phyloP scores from a whole-genome alignment of 176 grass and related monocot genomes.

The Miscanthus lutarioriparius region DNA sequence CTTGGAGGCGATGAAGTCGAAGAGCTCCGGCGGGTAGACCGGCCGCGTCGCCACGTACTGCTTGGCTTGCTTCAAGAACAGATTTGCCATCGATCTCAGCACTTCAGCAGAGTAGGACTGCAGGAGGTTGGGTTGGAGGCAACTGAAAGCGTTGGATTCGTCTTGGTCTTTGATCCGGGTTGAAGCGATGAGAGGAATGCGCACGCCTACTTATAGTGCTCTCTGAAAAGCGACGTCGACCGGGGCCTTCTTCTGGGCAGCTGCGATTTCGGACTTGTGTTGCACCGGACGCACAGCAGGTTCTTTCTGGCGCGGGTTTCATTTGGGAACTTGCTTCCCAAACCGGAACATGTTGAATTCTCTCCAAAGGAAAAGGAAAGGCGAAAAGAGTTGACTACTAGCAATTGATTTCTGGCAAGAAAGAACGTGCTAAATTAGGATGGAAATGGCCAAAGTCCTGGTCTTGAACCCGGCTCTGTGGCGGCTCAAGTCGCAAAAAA shows the following conservation, averaged over 20 bases:
- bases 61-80: conserved; percentile 86
- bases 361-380: not conserved
- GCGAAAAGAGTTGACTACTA: too few relatives aligned
- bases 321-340: not conserved
- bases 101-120: not conserved
- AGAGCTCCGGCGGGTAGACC: conserved; percentile 74
- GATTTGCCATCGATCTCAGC: conserved; percentile 55
- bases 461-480: too few relatives aligned
- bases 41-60: conserved; percentile 72
- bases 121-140: not conserved
- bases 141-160: not conserved
- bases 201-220: not conserved
- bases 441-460: too few relatives aligned
- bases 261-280: not conserved
- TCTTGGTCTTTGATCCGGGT: not conserved
- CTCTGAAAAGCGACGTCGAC: not conserved
- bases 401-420: not conserved
- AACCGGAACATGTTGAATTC: not conserved
- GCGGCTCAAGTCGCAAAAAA: too few relatives aligned
- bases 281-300: not conserved
- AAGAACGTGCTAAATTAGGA: not conserved
- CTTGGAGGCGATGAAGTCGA: conserved; percentile 75
- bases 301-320: not conserved
- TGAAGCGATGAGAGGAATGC: not conserved
- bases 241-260: not conserved